phyloP scores from a whole-genome alignment of 2,329 filamentous ascomycete genomes.

The Aspergillus floridensis region DNA sequence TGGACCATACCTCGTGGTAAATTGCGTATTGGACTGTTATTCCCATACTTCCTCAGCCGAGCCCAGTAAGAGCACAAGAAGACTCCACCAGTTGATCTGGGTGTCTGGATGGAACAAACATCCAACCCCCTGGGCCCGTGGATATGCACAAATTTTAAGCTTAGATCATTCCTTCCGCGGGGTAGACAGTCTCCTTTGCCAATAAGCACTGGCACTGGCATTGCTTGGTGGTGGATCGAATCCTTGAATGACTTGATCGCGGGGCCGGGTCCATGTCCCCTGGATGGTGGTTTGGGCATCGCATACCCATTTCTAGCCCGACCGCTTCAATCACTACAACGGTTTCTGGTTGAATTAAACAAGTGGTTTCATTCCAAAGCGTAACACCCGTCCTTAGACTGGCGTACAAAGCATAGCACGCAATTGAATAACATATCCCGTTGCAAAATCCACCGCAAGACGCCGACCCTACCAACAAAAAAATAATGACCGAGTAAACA shows the following conservation, averaged over 20 bases:
- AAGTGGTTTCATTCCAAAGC: slow-evolving; percentile 23
- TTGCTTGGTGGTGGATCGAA: neutral
- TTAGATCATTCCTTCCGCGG: neutral
- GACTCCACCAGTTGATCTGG: neutral
- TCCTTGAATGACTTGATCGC: neutral
- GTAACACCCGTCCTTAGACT: slow-evolving; percentile 12
- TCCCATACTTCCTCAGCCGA: too few species aligned
- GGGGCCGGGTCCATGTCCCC: neutral
- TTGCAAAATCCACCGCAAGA: slow-evolving; percentile 36
- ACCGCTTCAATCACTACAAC: neutral
- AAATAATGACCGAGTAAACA: slow-evolving; percentile 20
- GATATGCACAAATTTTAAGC: neutral
- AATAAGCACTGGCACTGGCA: neutral
- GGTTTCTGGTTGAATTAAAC: slow-evolving; percentile 8
- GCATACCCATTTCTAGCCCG: too few species aligned
- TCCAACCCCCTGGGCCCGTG: neutral
- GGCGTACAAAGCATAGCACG: slow-evolving; percentile 17
- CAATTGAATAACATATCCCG: slow-evolving; percentile 28
- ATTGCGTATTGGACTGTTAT: neutral
- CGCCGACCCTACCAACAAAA: slow-evolving; percentile 34
- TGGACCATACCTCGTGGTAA: neutral
- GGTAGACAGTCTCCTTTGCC: neutral
- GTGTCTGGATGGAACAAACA: neutral
- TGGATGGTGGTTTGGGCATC: too few species aligned
- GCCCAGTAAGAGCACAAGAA: neutral